Evolutionary conservation across 23 red algal genomes (phyloP).

Genomic region (Gracilaria gracilis): DNA sequence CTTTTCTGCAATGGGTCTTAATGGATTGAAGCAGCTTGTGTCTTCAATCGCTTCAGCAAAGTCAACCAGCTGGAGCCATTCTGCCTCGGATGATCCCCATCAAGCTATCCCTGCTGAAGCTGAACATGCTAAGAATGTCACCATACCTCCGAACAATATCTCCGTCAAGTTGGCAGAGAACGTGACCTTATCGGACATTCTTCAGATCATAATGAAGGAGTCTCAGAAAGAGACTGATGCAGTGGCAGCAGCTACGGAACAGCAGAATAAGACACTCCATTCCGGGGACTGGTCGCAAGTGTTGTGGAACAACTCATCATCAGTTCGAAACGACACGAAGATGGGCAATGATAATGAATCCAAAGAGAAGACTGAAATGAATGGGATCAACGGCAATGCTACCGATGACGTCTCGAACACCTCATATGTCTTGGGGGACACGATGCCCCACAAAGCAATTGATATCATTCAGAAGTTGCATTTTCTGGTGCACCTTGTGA

Average conservation of each 20-base stretch:
- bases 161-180: not conserved
- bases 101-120: not conserved
- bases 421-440: not conserved
- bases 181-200: not conserved
- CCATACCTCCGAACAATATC: not conserved
- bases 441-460: not conserved
- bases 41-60: not conserved
- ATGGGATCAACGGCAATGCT: not conserved
- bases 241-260: not conserved
- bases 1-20: not conserved
- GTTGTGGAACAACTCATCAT: not conserved
- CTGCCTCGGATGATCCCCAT: not conserved
- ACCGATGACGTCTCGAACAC: not conserved
- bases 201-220: not conserved
- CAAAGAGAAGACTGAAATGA: not conserved
- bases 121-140: not conserved
- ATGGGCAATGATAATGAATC: not conserved
- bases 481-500: not conserved
- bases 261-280: not conserved
- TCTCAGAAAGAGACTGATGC: not conserved
- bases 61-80: not conserved
- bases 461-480: conserved; percentile 1
- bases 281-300: not conserved
- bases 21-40: not conserved
- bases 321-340: not conserved